Evolutionary conservation across 1,284 basidiomycete genomes (phyloP), one percentile per base, ranked within the genome.

Genomic region (Sanghuangporus weigelae): DNA sequence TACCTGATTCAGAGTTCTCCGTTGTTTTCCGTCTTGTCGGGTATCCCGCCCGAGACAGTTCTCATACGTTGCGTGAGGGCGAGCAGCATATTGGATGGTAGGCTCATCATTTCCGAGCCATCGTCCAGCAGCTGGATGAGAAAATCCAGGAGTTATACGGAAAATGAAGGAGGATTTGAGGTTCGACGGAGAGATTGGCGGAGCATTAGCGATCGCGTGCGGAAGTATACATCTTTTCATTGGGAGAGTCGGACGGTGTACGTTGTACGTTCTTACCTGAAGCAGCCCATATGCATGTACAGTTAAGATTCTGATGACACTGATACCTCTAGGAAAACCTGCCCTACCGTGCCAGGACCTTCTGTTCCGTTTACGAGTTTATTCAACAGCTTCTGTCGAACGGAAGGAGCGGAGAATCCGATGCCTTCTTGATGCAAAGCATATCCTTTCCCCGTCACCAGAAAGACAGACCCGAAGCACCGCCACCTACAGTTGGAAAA

Each of bases 241-340:
- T 91, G 90, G 90, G 81, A 88, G 12, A 70, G 76, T 2, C 69
- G 80, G 59, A 89, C 85, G 0, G 68, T 89, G 2, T 92, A 92
- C 69, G 71, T 90, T 68, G 90, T 90, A 68, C 65, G 81, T 73
- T 49, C 11, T 16, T 19, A 23, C 31, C 31, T 26, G n/a, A n/a
- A n/a, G 6, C n/a, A 35, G 35, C 48, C 51, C 26, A 14, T 3
- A 42, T 12, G n/a, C 19, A 49, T 46, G 44, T 26, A 35, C 40
- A n/a, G 44, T 46, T 7, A 16, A 42, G 23, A 23, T 51, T 19
- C 35, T 23, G 19, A 49, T 39, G 14, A 38, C 26, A 39, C 57
- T 21, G 26, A 6, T 35, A 14, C 26, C 26, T 36, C 26, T 11
- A 92, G 90, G 90, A 92, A 76, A 84, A 83, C 64, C 80, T 91